A percentile compares a stretch with the other conserved stretches of the same genome.
phyloP scores from a whole-genome alignment of 129 eudicot species.

The Dittrichia graveolens region DNA sequence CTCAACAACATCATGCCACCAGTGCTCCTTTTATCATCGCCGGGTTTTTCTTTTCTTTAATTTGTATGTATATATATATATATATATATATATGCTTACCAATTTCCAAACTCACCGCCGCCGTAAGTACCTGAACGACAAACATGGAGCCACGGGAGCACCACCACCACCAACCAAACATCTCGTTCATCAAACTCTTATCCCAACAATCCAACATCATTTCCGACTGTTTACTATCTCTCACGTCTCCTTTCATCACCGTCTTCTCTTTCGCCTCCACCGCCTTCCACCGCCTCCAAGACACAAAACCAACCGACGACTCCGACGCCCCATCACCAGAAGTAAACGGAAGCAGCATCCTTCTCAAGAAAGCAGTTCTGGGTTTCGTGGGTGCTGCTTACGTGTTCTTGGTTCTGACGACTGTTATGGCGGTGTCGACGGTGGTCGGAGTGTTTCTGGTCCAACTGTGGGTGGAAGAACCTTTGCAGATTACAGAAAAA shows the following conservation, averaged over 20 bases:
- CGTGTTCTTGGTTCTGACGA: constrained; percentile 42
- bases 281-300: constrained; percentile 1
- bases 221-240: constrained; percentile 25
- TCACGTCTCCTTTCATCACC: constrained; percentile 41
- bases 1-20: constrained; percentile 33
- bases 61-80: constrained; percentile 12
- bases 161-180: constrained; percentile 21
- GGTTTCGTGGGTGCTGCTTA: constrained; percentile 67
- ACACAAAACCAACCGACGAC: constrained; percentile 21
- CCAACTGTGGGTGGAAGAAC: constrained; percentile 62
- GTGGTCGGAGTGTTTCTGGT: constrained; percentile 65
- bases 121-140: neutral
- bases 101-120: neutral
- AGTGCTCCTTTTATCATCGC: neutral
- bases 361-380: constrained; percentile 40
- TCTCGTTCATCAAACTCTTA: constrained; percentile 37
- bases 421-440: constrained; percentile 49
- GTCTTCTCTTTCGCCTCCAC: constrained; percentile 19
- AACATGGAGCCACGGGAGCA: constrained; percentile 26
- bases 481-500: constrained; percentile 42
- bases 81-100: no score
- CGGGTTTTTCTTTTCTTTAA: neutral
- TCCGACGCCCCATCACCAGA: constrained; percentile 13
- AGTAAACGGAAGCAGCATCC: neutral
- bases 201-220: constrained; percentile 43